A percentile compares a stretch with the other conserved stretches of the same genome.
These are phyloP conservation scores for Colletotrichum noveboracense DNA, from an alignment of 2,329 filamentous ascomycete species.

Conservation along the genomic window DNA sequence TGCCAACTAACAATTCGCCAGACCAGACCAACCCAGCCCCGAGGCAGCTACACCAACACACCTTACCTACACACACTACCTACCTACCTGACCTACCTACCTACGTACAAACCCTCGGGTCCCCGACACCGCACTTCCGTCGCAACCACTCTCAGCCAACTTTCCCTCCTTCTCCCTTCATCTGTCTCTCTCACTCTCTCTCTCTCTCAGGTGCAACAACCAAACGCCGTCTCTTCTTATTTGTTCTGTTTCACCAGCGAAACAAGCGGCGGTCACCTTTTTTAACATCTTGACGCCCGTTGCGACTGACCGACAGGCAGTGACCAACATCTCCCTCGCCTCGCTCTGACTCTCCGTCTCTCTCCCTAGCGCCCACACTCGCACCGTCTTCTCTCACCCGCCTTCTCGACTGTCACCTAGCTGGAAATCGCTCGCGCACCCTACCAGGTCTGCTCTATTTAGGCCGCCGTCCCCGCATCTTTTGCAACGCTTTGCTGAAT, in stretches of 20 bases:
- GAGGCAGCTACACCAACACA: not conserved
- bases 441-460: not conserved
- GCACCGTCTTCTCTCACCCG: not conserved
- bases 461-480: not conserved
- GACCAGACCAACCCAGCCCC: conserved; percentile 13
- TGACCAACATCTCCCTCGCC: not conserved
- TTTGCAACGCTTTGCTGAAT: not conserved
- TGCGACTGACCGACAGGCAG: not conserved
- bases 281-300: not conserved
- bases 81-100: not conserved
- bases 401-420: not conserved
- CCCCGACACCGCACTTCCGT: conserved; percentile 17
- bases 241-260: not conserved
- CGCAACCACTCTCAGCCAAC: conserved; percentile 8
- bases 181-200: not conserved
- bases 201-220: not conserved
- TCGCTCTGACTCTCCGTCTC: not conserved
- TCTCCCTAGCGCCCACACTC: not conserved
- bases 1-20: conserved; percentile 20
- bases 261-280: not conserved
- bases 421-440: not conserved
- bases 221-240: not conserved
- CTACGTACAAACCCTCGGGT: not conserved
- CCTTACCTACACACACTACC: not conserved
- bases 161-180: not conserved